Conservation (phyloP, 352 stramenopile genomes). For the Phytophthora melonis region DNA sequence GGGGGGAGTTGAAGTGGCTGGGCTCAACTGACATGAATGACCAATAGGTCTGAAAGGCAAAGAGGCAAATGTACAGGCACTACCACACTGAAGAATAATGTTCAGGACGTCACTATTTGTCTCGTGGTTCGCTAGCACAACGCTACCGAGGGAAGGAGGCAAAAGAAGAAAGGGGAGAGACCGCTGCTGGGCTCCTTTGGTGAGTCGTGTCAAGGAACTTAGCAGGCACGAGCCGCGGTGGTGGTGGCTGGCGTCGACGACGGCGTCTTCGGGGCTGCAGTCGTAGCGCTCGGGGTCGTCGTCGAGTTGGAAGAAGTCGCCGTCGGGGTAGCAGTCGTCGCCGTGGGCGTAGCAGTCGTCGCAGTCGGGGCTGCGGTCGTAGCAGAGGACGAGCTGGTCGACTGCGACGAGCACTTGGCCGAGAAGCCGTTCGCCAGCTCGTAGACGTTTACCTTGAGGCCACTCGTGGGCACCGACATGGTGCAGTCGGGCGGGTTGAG, state of each 20-base stretch:
- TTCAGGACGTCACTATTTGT: too few species aligned
- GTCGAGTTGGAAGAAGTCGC: constrained; percentile 4
- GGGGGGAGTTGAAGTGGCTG: too few species aligned
- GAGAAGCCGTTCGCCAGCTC: constrained; percentile 21
- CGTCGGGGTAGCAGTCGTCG: neutral
- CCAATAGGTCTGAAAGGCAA: too few species aligned
- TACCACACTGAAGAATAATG: too few species aligned
- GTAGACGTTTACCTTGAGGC: constrained; percentile 27
- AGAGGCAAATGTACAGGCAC: too few species aligned
- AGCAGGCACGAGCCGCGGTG: neutral
- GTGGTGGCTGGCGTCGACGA: neutral
- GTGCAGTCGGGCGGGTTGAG: constrained; percentile 31
- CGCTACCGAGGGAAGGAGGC: too few species aligned
- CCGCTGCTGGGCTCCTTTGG: too few species aligned
- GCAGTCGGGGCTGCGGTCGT: constrained; percentile 3
- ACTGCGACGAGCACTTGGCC: constrained; percentile 15
- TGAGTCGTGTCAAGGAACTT: too few species aligned
- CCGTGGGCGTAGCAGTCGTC: neutral
- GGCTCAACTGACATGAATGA: too few species aligned
- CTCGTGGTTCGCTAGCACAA: too few species aligned
- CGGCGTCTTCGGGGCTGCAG: neutral
- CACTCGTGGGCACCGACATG: constrained; percentile 30
- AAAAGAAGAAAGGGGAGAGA: too few species aligned
- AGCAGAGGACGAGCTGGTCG: constrained; percentile 1
- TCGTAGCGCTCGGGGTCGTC: neutral